Conservation (phyloP, 169 alveolate genomes). For the Plasmodium vinckei region DNA sequence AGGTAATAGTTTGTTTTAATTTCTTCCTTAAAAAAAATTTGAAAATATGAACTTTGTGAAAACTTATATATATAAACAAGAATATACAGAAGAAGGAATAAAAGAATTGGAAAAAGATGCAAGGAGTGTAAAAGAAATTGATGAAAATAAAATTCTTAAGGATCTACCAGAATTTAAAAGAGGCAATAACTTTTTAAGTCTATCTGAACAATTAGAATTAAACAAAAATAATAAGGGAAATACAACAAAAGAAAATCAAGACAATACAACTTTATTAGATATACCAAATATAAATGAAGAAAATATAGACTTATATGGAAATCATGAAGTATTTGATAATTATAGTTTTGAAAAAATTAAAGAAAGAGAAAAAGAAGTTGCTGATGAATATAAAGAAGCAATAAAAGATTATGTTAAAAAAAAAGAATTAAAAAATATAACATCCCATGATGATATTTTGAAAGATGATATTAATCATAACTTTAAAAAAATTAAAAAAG, state of each 20-base stretch:
- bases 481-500: constrained; percentile 31
- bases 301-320: constrained; percentile 35
- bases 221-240: constrained; percentile 23
- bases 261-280: neutral
- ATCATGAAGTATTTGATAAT: constrained; percentile 33
- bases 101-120: constrained; percentile 67
- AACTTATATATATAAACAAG: constrained; percentile 70
- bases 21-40: too few species aligned
- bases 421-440: constrained; percentile 28
- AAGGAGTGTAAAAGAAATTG: constrained; percentile 65
- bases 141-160: constrained; percentile 33
- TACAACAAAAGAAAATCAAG: constrained; percentile 2
- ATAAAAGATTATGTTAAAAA: constrained; percentile 31
- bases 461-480: constrained; percentile 23
- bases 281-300: constrained; percentile 26
- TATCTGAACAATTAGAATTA: constrained; percentile 53
- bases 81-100: constrained; percentile 66
- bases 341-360: constrained; percentile 41
- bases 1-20: too few species aligned
- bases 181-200: constrained; percentile 49
- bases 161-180: constrained; percentile 75
- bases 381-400: constrained; percentile 57
- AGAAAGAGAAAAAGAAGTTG: constrained; percentile 49
- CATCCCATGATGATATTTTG: neutral
- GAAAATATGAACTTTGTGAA: constrained; percentile 72